phyloP scores from a whole-genome alignment of 2,329 filamentous ascomycete species.

The Macrophomina tecta region DNA sequence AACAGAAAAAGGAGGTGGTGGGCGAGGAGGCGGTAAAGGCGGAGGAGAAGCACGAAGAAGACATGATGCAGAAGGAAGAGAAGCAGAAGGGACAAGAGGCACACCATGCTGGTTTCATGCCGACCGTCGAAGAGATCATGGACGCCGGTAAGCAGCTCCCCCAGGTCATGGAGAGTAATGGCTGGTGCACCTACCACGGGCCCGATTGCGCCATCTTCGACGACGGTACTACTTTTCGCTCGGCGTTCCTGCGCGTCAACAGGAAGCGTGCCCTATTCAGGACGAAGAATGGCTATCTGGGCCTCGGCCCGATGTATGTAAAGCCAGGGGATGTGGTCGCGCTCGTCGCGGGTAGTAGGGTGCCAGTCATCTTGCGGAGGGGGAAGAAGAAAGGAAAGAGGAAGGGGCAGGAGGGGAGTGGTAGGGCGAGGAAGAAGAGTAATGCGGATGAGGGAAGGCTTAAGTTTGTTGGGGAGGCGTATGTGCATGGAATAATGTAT shows the following conservation, averaged over 20 bases:
- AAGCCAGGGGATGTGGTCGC: slow-evolving; percentile 11
- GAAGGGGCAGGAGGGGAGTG: not conserved
- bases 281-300: slow-evolving; percentile 21
- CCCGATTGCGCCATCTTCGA: not conserved
- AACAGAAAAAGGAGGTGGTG: no score
- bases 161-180: not conserved
- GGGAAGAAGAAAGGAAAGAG: not conserved
- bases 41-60: not conserved
- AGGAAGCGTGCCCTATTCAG: slow-evolving; percentile 1
- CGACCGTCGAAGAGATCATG: not conserved
- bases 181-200: not conserved
- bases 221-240: not conserved
- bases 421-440: not conserved
- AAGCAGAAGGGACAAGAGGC: no score
- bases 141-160: not conserved
- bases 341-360: slow-evolving; percentile 3
- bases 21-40: not conserved
- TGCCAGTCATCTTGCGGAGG: slow-evolving; percentile 1
- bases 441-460: not conserved
- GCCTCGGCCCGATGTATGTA: slow-evolving; percentile 3
- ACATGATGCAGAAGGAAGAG: no score
- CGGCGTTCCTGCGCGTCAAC: not conserved
- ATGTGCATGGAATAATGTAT: slow-evolving; percentile 7
- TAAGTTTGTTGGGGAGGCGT: slow-evolving; percentile 1
- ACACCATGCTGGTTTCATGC: not conserved